Evolutionary conservation across 768 basidiomycete species (phyloP).

Genomic region (Cystobasidiopsis lactophilus): DNA sequence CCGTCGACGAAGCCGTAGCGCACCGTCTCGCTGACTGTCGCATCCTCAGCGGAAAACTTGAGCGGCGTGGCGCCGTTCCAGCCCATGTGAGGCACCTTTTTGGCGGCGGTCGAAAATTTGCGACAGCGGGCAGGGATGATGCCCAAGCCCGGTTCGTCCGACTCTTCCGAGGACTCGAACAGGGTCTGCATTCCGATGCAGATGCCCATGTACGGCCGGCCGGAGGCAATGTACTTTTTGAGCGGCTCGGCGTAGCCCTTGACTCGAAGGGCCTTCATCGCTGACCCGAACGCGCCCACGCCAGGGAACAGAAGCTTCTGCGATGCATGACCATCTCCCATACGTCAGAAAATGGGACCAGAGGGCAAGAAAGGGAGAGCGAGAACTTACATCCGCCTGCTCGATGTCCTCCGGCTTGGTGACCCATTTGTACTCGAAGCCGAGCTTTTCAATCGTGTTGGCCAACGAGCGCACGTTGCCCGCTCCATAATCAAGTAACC

Average conservation of each 20-base stretch:
- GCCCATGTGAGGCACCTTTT: constrained; percentile 92
- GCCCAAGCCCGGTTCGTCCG: constrained; percentile 46
- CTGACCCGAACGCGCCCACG: constrained; percentile 78
- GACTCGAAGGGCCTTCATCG: constrained; percentile 48
- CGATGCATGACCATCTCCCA: not conserved
- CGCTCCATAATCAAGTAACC: constrained; percentile 43
- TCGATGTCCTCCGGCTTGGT: constrained; percentile 55
- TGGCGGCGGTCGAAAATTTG: constrained; percentile 35
- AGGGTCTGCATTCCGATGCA: constrained; percentile 98
- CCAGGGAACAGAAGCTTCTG: constrained; percentile 93
- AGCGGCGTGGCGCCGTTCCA: constrained; percentile 41
- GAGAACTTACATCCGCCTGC: constrained; percentile 56
- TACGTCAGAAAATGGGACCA: not conserved
- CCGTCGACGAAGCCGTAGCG: constrained; percentile 28
- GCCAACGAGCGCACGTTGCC: constrained; percentile 86
- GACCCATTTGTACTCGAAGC: constrained; percentile 78
- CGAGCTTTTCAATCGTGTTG: constrained; percentile 65
- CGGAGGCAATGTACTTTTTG: constrained; percentile 56
- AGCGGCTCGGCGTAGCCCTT: constrained; percentile 63
- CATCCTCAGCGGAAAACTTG: constrained; percentile 10
- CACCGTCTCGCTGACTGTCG: constrained; percentile 28
- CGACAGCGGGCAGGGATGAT: constrained; percentile 69
- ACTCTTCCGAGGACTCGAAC: constrained; percentile 66
- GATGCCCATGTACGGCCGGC: constrained; percentile 72
- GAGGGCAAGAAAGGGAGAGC: not conserved